These are phyloP conservation scores for Yarrowia sp. DNA, from an alignment of 805 yeast genomes.

Conservation along the genomic window DNA sequence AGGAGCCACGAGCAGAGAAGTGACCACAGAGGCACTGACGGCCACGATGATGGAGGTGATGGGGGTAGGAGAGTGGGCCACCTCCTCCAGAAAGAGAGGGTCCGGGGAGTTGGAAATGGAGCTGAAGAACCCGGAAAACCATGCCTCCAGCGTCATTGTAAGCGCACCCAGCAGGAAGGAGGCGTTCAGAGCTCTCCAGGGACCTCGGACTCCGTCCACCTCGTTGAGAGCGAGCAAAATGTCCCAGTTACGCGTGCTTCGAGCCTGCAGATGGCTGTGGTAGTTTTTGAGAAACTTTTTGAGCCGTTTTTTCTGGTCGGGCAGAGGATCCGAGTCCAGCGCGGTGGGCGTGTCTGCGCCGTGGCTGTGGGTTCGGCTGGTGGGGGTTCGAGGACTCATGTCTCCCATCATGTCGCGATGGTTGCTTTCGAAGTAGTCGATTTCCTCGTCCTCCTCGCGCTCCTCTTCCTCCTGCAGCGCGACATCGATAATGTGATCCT, in stretches of 20 bases:
- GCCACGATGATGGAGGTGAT: conserved; percentile 62
- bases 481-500: conserved; percentile 28
- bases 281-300: conserved; percentile 1
- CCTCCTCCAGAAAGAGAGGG: conserved; percentile 72
- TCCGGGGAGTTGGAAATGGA: conserved; percentile 82
- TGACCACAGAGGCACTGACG: conserved; percentile 64
- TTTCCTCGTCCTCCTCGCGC: conserved; percentile 45
- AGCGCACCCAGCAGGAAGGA: conserved; percentile 74
- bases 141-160: conserved; percentile 74
- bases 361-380: background rate
- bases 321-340: conserved; percentile 16
- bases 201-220: conserved; percentile 61
- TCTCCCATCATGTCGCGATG: conserved; percentile 11
- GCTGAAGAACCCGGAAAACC: conserved; percentile 86
- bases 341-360: background rate
- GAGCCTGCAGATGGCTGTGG: conserved; percentile 8
- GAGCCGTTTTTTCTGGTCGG: conserved; percentile 9
- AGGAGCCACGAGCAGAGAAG: conserved; percentile 74
- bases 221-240: conserved; percentile 50
- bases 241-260: conserved; percentile 37
- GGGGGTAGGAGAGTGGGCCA: conserved; percentile 76
- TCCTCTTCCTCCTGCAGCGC: conserved; percentile 35
- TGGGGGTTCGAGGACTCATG: background rate
- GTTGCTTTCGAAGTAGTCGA: conserved; percentile 43
- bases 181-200: conserved; percentile 69